phyloP scores from a whole-genome alignment of 2,329 filamentous ascomycete genomes.

The Torrubiella hemipterigena region DNA sequence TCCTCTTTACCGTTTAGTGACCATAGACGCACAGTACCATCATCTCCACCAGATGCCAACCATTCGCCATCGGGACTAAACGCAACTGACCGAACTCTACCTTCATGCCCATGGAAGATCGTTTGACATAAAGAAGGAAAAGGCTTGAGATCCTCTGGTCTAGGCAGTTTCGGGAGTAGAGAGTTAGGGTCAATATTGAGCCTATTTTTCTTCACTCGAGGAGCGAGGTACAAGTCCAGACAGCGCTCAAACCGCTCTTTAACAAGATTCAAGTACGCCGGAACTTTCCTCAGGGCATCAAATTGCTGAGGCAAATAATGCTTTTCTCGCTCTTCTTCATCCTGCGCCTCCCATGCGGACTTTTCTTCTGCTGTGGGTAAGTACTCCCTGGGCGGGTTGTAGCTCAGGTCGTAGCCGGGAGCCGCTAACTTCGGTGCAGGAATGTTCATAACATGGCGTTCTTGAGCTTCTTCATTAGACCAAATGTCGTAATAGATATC shows the following conservation, averaged over 20 bases:
- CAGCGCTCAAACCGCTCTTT: conserved; percentile 96
- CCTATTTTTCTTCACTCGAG: conserved; percentile 81
- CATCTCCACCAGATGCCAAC: conserved; percentile 86
- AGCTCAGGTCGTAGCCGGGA: conserved; percentile 89
- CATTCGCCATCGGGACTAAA: conserved; percentile 79
- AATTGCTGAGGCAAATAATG: conserved; percentile 78
- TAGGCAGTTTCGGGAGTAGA: conserved; percentile 82
- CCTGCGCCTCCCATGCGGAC: conserved; percentile 70
- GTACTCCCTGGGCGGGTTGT: conserved; percentile 93
- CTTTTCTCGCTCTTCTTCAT: conserved; percentile 83
- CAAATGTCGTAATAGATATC: conserved; percentile 80
- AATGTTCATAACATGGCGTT: conserved; percentile 86
- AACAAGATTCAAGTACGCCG: conserved; percentile 79
- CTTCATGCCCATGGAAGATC: conserved; percentile 78
- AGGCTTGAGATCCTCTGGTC: conserved; percentile 83
- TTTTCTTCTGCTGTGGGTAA: conserved; percentile 76
- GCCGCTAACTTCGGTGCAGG: conserved; percentile 88
- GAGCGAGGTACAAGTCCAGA: conserved; percentile 88
- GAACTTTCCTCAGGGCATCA: conserved; percentile 77
- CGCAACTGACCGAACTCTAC: conserved; percentile 71
- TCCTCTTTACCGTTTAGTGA: conserved; percentile 80
- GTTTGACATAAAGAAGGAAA: conserved; percentile 88
- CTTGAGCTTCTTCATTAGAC: conserved; percentile 77
- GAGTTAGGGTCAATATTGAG: conserved; percentile 95
- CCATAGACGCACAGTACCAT: conserved; percentile 87